Percentiles rank a stretch among this genome's conserved stretches.
Evolutionary conservation across 495 filamentous ascomycete genomes (phyloP).

Genomic region (Penicillium egyptiacum): DNA sequence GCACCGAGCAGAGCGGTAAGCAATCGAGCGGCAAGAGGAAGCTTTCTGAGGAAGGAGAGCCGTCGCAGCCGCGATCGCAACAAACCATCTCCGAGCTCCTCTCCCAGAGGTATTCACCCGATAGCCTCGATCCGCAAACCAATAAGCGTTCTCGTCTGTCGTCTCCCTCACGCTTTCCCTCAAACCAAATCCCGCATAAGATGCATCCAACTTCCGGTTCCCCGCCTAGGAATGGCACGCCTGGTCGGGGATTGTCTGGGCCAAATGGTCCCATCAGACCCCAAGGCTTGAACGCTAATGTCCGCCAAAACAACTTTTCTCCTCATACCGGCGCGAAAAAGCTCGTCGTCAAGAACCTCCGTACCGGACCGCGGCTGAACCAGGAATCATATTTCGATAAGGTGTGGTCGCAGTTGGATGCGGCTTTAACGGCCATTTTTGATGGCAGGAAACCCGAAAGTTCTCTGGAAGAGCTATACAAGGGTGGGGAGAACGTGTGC

Average conservation of each 20-base stretch:
- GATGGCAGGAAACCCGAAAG: constrained; percentile 55
- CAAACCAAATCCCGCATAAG: constrained; percentile 28
- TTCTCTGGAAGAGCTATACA: constrained; percentile 84
- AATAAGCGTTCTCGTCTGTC: constrained; percentile 47
- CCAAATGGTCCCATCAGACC: constrained; percentile 16
- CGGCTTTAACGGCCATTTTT: constrained; percentile 73
- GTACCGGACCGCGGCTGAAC: constrained; percentile 54
- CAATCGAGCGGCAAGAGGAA: constrained; percentile 50
- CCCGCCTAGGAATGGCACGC: constrained; percentile 33
- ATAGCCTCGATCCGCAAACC: constrained; percentile 26
- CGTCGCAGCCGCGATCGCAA: constrained; percentile 43
- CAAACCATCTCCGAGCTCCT: constrained; percentile 53
- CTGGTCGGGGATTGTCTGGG: constrained; percentile 27
- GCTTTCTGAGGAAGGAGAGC: constrained; percentile 42
- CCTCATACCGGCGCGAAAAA: constrained; percentile 67
- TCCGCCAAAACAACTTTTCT: constrained; percentile 42
- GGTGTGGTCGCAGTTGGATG: constrained; percentile 68
- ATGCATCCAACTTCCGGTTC: constrained; percentile 52
- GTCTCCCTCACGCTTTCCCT: constrained; percentile 26
- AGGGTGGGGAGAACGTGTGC: constrained; percentile 87
- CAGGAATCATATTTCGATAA: constrained; percentile 71
- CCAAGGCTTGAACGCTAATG: constrained; percentile 27
- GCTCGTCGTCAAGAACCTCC: constrained; percentile 84
- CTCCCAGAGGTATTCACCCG: constrained; percentile 27
- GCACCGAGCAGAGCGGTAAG: constrained; percentile 51